phyloP scores from a whole-genome alignment of 192 early-diverging fungal species.

The Geranomyces michiganensis region DNA sequence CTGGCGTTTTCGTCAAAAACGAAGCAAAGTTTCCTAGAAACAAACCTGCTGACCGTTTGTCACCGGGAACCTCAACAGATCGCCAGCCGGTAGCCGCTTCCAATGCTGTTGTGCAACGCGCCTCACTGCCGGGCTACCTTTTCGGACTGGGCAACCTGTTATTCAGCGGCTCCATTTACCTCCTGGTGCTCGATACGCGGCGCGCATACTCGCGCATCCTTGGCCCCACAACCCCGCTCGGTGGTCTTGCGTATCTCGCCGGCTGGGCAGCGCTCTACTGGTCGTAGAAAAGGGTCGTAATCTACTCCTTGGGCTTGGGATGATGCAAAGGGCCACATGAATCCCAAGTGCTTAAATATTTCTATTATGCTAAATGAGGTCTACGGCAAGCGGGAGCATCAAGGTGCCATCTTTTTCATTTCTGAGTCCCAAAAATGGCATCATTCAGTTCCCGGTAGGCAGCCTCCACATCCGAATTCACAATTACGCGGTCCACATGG shows the following conservation, averaged over 20 bases:
- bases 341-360: no score
- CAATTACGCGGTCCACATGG: constrained; percentile 60
- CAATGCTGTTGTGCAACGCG: not conserved
- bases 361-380: no score
- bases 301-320: no score
- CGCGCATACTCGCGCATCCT: constrained; percentile 34
- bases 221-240: constrained; percentile 65
- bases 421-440: constrained; percentile 12
- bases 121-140: constrained; percentile 47
- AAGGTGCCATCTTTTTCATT: no score
- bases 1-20: not conserved
- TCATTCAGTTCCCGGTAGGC: constrained; percentile 48
- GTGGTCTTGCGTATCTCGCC: constrained; percentile 57
- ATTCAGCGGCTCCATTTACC: constrained; percentile 64
- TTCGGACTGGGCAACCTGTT: constrained; percentile 54
- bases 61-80: no score
- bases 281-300: constrained; percentile 4
- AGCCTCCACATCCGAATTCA: constrained; percentile 52
- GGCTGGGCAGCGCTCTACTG: constrained; percentile 51
- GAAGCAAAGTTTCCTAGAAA: not conserved
- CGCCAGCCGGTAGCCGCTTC: not conserved
- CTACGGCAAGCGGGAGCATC: no score
- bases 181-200: constrained; percentile 50
- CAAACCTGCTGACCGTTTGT: not conserved
- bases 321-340: no score